Percentiles rank a stretch among this genome's conserved stretches.
These are phyloP conservation scores for Wickerhamiella vanderwaltii DNA, from an alignment of 805 yeast species.

Conservation along the genomic window DNA sequence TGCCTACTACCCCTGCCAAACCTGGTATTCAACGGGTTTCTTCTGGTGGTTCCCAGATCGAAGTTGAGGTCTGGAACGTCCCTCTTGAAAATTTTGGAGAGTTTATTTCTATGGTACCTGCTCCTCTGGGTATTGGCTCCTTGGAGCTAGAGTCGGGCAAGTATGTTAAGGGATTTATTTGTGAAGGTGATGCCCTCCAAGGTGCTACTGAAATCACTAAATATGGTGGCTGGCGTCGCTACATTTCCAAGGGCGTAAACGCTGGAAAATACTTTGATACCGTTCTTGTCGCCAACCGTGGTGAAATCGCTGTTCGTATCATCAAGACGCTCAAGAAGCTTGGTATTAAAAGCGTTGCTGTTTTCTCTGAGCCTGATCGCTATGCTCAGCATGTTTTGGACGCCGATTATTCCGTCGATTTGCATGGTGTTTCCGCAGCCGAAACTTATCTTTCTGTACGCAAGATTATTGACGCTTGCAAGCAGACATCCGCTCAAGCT, in stretches of 20 bases:
- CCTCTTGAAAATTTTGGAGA: conserved; percentile 70
- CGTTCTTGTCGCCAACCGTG: conserved; percentile 93
- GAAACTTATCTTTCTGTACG: conserved; percentile 82
- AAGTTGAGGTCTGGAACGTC: conserved; percentile 71
- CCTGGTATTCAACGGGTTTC: conserved; percentile 76
- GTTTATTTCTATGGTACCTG: conserved; percentile 80
- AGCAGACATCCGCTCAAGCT: conserved; percentile 77
- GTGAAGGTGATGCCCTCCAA: conserved; percentile 62
- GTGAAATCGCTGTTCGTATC: conserved; percentile 93
- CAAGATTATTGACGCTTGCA: conserved; percentile 77
- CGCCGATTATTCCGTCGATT: conserved; percentile 72
- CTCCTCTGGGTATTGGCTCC: conserved; percentile 90
- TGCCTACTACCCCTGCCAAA: conserved; percentile 65
- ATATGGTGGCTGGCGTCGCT: conserved; percentile 79
- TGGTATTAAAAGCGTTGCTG: conserved; percentile 68
- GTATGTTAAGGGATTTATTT: conserved; percentile 85
- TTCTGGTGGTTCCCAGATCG: conserved; percentile 36
- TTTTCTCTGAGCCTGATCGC: conserved; percentile 82
- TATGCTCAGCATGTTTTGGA: conserved; percentile 74
- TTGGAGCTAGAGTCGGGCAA: conserved; percentile 72
- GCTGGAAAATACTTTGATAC: conserved; percentile 55
- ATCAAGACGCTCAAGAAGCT: conserved; percentile 76
- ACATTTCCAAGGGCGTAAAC: conserved; percentile 28
- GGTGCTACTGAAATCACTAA: conserved; percentile 74
- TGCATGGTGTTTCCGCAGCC: conserved; percentile 75